Base-by-base conservation (phyloP, 169 alveolate genomes). In the Babesia ovis region DNA sequence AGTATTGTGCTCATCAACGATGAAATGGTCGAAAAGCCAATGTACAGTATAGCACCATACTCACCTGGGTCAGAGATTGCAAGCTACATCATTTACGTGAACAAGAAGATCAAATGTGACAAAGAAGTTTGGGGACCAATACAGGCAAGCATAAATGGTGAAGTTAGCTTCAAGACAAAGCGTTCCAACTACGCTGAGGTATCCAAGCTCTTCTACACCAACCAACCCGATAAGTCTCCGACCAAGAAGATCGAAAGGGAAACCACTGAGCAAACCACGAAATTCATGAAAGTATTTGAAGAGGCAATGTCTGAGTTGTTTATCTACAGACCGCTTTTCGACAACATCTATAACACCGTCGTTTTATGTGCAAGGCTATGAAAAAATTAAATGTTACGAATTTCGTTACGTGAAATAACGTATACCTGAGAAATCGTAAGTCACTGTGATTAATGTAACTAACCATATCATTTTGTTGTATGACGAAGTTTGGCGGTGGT, bases 391-490 rank as follows among this genome's bases (percentile, higher is more conserved):
- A 64, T 32, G 9, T 16, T 29, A 8, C 62, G 51, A 4, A 23
- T 48, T 0, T 55, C 60, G 39, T 23, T 45, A n/a, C 54, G 34
- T n/a, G 73, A 41, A 22, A 76, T 64, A 22, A 76, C 56, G 55
- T 76, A 76, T 1, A 51, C 77, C 85, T 76, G 46, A 34, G 31
- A 9, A 35, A 29, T 9, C 8, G 32, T 37, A 3, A 51, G 9
- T 5, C 6, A 1, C 12, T 5, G 1, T 57, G 4, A 9, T 73
- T 1, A n/a, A 20, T 31, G 18, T 35, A 42, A 25, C 72, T 16
- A 37, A 76, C 85, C 85, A 76, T 76, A 59, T 76, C 85, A 2
- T 18, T 39, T 32, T 62, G 57, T 2, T 29, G 58, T 23, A 76
- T 37, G 31, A n/a, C 41, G 54, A 76, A 76, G 48, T 66, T 48